phyloP scores from a whole-genome alignment of 805 yeast species.

The Kluyveromyces aestuarii region DNA sequence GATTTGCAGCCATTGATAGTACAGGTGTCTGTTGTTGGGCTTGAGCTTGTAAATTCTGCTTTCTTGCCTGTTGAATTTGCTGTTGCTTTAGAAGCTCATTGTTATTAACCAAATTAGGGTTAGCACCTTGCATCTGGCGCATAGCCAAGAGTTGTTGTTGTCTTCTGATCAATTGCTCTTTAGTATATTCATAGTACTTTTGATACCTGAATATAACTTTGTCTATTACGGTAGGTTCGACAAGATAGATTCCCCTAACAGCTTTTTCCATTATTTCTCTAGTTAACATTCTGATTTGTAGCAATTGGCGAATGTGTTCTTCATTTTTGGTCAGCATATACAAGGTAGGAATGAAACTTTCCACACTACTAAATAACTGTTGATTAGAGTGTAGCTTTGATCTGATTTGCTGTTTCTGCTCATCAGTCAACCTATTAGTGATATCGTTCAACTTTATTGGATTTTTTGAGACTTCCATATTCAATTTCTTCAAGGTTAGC shows the following conservation, averaged over 20 bases:
- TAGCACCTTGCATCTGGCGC: slow-evolving; percentile 28
- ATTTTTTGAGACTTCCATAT: slow-evolving; percentile 59
- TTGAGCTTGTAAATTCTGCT: slow-evolving; percentile 14
- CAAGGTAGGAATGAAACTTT: slow-evolving; percentile 69
- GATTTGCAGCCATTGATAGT: slow-evolving; percentile 9
- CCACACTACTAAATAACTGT: slow-evolving; percentile 58
- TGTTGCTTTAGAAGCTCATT: slow-evolving; percentile 17
- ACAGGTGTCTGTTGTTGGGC: slow-evolving; percentile 7
- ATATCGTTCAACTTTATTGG: slow-evolving; percentile 61
- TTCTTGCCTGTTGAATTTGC: slow-evolving; percentile 17
- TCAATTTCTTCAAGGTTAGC: slow-evolving; percentile 48
- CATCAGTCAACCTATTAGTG: slow-evolving; percentile 48
- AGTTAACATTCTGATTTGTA: slow-evolving; percentile 73
- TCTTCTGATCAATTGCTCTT: slow-evolving; percentile 43
- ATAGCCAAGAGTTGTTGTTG: slow-evolving; percentile 30
- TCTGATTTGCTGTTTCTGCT: slow-evolving; percentile 54
- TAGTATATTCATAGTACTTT: slow-evolving; percentile 65
- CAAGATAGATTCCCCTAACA: slow-evolving; percentile 54
- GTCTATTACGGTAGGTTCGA: slow-evolving; percentile 62
- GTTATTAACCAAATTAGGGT: slow-evolving; percentile 2
- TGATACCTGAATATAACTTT: slow-evolving; percentile 65
- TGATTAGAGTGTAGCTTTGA: slow-evolving; percentile 38
- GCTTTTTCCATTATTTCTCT: slow-evolving; percentile 66
- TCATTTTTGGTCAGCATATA: slow-evolving; percentile 65
- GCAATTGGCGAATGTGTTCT: slow-evolving; percentile 65